Evolutionary conservation across 169 alveolate species (phyloP), one percentile per base, ranked within the genome.

Genomic region (Plasmodium reichenowi): DNA sequence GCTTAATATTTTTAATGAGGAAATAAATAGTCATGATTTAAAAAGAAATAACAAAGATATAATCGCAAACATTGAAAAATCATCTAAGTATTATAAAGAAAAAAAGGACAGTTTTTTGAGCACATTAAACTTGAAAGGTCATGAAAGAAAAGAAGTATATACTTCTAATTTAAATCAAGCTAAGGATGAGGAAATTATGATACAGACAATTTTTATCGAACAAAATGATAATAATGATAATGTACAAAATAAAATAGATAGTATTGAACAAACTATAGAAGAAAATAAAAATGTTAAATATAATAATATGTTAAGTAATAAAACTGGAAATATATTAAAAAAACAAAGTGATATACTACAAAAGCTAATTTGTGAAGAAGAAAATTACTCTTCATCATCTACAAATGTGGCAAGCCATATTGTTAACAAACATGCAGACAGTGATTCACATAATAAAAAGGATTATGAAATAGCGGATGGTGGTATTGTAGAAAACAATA

Each of bases 31-130:
- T 24, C 52, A 26, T 45, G 68, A 59, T 52, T 78, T 64, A 24
- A 78, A 72, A 52, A 47, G 67, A 70, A 78, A 78, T 63, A 78
- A 78, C 52, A 58, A 59, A 6, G 89, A 78, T 50, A 78, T 78
- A 50, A 78, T n/a, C 50, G 54, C 38, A 26, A 78, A 66, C 20
- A 64, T 64, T 64, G 78, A 78, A 66, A 78, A 78, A 48, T 48
- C 54, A 43, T 78, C 89, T 22, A 43, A 8, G 5, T 38, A 38
- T 38, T 38, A 38, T 38, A 63, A 63, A 24, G 66, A 75, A 50
- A 67, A 50, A 43, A 70, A 59, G 13, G 45, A 78, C 32, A 54
- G 67, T 64, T 29, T 70, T 29, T 50, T 26, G 47, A n/a, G 48
- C 3, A 78, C 20, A 20, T 6, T 17, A 17, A 56, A 56, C 3